Evolutionary conservation across 176 grass and related monocot genomes (phyloP).

Genomic region (Bromus sterilis): DNA sequence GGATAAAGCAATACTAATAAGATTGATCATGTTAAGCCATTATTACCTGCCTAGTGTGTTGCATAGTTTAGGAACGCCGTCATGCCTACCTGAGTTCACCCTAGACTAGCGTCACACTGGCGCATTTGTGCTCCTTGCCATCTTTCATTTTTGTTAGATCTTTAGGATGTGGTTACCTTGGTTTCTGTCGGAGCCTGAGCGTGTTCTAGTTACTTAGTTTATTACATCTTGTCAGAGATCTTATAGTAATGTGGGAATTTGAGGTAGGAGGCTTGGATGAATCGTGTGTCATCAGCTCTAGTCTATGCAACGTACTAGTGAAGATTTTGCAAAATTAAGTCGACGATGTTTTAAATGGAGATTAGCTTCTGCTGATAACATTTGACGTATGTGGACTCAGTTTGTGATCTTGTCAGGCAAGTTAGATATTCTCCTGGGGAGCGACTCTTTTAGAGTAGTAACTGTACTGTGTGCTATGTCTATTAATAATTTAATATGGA

Average conservation of each 20-base stretch:
- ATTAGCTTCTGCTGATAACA: slow-evolving; percentile 10
- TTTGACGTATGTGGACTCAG: neutral
- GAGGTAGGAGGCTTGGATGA: neutral
- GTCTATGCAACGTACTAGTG: neutral
- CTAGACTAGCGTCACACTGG: neutral
- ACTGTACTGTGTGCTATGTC: too few species aligned
- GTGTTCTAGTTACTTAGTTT: neutral
- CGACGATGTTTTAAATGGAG: neutral
- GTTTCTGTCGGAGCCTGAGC: neutral
- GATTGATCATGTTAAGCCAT: neutral
- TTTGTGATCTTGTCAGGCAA: neutral
- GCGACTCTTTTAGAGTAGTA: neutral
- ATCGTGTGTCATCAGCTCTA: neutral
- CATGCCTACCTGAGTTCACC: neutral
- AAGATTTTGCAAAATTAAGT: neutral
- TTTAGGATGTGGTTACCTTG: neutral
- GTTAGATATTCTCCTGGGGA: neutral
- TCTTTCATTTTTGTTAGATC: neutral
- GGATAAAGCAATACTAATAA: neutral
- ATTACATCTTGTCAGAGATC: neutral
- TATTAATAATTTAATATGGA: too few species aligned
- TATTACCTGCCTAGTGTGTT: neutral
- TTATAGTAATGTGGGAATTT: neutral
- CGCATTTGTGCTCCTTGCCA: neutral
- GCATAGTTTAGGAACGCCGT: neutral